phyloP scores from a whole-genome alignment of 495 filamentous ascomycete species.

The Penicillium silybi region DNA sequence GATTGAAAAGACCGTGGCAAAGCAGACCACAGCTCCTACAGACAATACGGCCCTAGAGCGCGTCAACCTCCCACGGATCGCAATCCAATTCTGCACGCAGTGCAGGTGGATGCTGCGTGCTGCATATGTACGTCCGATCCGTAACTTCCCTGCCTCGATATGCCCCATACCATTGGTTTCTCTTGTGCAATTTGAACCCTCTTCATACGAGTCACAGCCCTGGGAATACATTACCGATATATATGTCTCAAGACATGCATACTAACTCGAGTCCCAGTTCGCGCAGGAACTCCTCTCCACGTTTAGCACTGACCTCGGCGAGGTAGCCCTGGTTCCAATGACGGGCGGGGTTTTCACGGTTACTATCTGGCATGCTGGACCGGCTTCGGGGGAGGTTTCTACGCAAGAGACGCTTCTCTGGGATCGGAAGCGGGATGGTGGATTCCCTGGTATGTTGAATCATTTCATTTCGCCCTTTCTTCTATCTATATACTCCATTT shows the following conservation, averaged over 20 bases:
- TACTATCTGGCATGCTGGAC: constrained; percentile 47
- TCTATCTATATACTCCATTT: background rate
- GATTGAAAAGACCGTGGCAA: constrained; percentile 7
- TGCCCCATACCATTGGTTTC: background rate
- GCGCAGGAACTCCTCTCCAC: constrained; percentile 98
- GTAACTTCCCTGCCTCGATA: background rate
- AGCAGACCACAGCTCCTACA: constrained; percentile 1
- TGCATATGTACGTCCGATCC: constrained; percentile 59
- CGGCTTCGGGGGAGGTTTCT: constrained; percentile 2
- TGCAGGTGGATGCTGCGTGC: constrained; percentile 91
- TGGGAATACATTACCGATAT: no score
- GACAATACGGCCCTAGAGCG: constrained; percentile 13
- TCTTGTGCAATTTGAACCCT: background rate
- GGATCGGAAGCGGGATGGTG: constrained; percentile 85
- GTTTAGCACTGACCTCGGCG: constrained; percentile 79
- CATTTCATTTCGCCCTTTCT: background rate
- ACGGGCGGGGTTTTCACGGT: constrained; percentile 84
- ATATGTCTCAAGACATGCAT: background rate
- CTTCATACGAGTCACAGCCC: background rate
- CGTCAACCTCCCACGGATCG: constrained; percentile 57
- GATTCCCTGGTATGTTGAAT: constrained; percentile 71
- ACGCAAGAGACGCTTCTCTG: constrained; percentile 59
- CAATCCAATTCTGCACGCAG: constrained; percentile 77
- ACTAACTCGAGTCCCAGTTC: constrained; percentile 50
- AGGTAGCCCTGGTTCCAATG: constrained; percentile 82